These are phyloP conservation scores for Zarea fungicola DNA, from an alignment of 2,329 filamentous ascomycete genomes.

Conservation along the genomic window DNA sequence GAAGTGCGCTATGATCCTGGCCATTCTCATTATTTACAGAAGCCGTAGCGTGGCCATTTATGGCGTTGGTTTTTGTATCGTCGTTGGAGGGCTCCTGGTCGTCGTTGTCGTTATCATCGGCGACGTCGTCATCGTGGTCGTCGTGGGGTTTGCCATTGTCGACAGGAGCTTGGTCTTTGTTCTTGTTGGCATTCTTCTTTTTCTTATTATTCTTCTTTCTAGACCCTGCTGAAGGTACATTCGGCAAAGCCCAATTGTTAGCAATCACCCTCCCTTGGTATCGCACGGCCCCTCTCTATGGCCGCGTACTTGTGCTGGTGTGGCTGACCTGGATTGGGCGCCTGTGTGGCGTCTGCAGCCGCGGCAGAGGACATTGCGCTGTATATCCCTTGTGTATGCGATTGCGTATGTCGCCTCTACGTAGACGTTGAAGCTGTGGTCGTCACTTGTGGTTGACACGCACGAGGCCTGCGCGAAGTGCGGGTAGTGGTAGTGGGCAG, in stretches of 20 bases:
- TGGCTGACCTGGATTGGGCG: slow-evolving; percentile 31
- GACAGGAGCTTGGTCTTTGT: slow-evolving; percentile 35
- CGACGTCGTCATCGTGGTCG: slow-evolving; percentile 33
- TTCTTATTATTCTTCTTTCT: slow-evolving; percentile 57
- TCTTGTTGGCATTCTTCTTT: slow-evolving; percentile 51
- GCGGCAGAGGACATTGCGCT: slow-evolving; percentile 35
- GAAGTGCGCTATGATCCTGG: slow-evolving; percentile 72
- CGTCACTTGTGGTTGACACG: slow-evolving; percentile 8
- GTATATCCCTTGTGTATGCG: not conserved
- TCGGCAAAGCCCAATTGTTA: slow-evolving; percentile 18
- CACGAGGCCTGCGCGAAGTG: slow-evolving; percentile 7
- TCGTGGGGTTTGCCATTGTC: slow-evolving; percentile 28
- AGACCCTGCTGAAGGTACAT: slow-evolving; percentile 27
- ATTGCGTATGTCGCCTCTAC: slow-evolving; percentile 15
- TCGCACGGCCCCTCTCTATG: not conserved
- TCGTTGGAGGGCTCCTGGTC: slow-evolving; percentile 39
- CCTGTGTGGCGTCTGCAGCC: slow-evolving; percentile 30
- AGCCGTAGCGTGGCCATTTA: slow-evolving; percentile 52
- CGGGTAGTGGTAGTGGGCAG: slow-evolving; percentile 6
- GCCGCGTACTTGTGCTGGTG: not conserved
- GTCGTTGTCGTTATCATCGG: slow-evolving; percentile 35
- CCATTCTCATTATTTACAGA: slow-evolving; percentile 30
- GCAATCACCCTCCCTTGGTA: not conserved
- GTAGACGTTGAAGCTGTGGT: slow-evolving; percentile 20
- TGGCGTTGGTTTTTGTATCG: slow-evolving; percentile 16